Conservation (phyloP, 2,329 filamentous ascomycete genomes). For the Nigrospora oryzae region DNA sequence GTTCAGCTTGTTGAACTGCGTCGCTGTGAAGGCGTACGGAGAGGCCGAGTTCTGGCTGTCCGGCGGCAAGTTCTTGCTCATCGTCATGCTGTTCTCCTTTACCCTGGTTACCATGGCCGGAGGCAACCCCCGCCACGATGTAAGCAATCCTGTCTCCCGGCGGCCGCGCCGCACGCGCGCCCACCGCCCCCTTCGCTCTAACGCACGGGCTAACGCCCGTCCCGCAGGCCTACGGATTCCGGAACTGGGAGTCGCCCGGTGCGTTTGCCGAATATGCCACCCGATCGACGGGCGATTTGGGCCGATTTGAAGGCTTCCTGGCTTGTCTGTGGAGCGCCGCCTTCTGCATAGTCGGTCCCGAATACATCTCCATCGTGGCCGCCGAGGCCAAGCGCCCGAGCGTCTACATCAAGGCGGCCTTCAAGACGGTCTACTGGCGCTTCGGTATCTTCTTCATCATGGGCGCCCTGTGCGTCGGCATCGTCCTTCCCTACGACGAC, state of each 20-base stretch:
- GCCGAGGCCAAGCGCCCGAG: conserved; percentile 47
- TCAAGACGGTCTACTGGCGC: conserved; percentile 55
- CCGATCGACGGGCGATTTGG: conserved; percentile 38
- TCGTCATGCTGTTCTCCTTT: conserved; percentile 21
- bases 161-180: no score
- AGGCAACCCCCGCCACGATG: conserved; percentile 29
- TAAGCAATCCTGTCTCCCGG: no score
- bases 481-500: conserved; percentile 52
- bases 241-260: conserved; percentile 37
- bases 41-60: conserved; percentile 37
- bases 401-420: conserved; percentile 47
- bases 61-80: conserved; percentile 26
- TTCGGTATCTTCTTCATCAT: conserved; percentile 57
- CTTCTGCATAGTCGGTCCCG: conserved; percentile 50
- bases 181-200: no score
- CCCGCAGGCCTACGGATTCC: conserved; percentile 18
- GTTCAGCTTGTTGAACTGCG: conserved; percentile 24
- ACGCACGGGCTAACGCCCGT: no score
- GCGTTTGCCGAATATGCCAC: conserved; percentile 42
- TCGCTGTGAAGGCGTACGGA: conserved; percentile 33
- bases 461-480: conserved; percentile 52
- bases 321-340: conserved; percentile 44
- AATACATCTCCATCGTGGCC: conserved; percentile 41
- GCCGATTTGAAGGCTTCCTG: conserved; percentile 53
- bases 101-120: conserved; percentile 36